Evolutionary conservation across 1,284 basidiomycete genomes (phyloP).

Genomic region (Rhodotorula sp.): DNA sequence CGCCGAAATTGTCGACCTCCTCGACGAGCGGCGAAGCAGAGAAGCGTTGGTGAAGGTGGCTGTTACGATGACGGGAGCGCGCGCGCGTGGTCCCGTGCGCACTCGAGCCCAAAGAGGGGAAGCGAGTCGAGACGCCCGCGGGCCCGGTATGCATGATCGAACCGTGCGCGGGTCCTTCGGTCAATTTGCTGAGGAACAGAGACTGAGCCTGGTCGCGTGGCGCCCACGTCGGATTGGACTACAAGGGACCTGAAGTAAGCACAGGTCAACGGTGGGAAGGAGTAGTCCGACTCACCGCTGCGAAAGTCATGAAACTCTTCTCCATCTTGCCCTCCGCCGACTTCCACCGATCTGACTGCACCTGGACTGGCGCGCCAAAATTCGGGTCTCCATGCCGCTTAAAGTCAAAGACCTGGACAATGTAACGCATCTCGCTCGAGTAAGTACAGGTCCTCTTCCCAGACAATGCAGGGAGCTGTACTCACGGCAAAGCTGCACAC

Average conservation of each 20-base stretch:
- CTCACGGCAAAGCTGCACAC: slow-evolving; percentile 92
- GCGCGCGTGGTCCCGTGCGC: neutral
- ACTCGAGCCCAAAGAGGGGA: neutral
- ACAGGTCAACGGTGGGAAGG: neutral
- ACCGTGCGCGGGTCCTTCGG: neutral
- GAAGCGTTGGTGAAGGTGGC: neutral
- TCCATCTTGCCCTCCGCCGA: slow-evolving; percentile 97
- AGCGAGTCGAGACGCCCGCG: neutral
- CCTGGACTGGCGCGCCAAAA: slow-evolving; percentile 65
- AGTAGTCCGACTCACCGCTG: slow-evolving; percentile 25
- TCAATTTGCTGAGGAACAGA: slow-evolving; percentile 35
- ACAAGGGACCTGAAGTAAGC: neutral
- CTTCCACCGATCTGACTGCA: slow-evolving; percentile 59
- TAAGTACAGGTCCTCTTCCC: neutral
- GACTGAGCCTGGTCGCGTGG: slow-evolving; percentile 40
- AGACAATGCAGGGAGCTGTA: neutral
- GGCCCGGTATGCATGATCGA: neutral
- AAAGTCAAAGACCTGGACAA: slow-evolving; percentile 69
- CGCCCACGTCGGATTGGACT: slow-evolving; percentile 41
- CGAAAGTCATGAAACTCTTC: slow-evolving; percentile 90
- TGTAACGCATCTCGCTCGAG: neutral
- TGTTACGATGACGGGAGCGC: neutral
- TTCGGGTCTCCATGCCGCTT: slow-evolving; percentile 63
- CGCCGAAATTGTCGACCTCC: neutral
- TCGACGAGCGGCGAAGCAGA: neutral